A percentile compares a stretch with the other conserved stretches of the same genome.
These are phyloP conservation scores for Pholiota conissans DNA, from an alignment of 768 basidiomycete genomes.

Conservation along the genomic window DNA sequence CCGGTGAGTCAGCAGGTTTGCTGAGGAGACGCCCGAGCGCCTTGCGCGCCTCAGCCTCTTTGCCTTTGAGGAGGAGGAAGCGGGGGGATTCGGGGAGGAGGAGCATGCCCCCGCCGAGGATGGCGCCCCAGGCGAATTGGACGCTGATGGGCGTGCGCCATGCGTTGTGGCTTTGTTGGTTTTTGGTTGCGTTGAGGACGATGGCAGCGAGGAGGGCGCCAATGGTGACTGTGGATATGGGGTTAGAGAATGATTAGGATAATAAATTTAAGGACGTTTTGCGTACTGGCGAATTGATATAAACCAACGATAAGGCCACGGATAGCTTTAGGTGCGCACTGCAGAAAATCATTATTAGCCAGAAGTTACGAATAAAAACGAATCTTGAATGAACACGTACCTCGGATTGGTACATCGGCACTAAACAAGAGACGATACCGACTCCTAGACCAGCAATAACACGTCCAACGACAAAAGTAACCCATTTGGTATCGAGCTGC, in stretches of 20 bases:
- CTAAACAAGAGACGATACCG: slow-evolving; percentile 58
- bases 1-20: slow-evolving; percentile 43
- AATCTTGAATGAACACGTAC: slow-evolving; percentile 18
- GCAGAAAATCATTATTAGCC: background rate
- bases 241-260: background rate
- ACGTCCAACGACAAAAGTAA: slow-evolving; percentile 14
- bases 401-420: slow-evolving; percentile 43
- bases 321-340: slow-evolving; percentile 62
- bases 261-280: background rate
- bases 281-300: slow-evolving; percentile 59
- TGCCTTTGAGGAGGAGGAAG: slow-evolving; percentile 68
- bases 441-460: slow-evolving; percentile 74
- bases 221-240: slow-evolving; percentile 45
- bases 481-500: slow-evolving; percentile 49
- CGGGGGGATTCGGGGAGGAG: slow-evolving; percentile 45
- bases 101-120: slow-evolving; percentile 68
- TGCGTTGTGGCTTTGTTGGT: slow-evolving; percentile 47
- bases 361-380: background rate
- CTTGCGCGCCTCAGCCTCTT: slow-evolving; percentile 52
- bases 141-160: slow-evolving; percentile 62
- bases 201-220: slow-evolving; percentile 71
- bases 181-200: slow-evolving; percentile 65
- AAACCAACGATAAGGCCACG: slow-evolving; percentile 65
- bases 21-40: slow-evolving; percentile 65
- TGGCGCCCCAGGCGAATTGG: slow-evolving; percentile 77